Evolutionary conservation across 202 grass and related monocot species (phyloP).

Genomic region (Sporobolus alterniflorus): DNA sequence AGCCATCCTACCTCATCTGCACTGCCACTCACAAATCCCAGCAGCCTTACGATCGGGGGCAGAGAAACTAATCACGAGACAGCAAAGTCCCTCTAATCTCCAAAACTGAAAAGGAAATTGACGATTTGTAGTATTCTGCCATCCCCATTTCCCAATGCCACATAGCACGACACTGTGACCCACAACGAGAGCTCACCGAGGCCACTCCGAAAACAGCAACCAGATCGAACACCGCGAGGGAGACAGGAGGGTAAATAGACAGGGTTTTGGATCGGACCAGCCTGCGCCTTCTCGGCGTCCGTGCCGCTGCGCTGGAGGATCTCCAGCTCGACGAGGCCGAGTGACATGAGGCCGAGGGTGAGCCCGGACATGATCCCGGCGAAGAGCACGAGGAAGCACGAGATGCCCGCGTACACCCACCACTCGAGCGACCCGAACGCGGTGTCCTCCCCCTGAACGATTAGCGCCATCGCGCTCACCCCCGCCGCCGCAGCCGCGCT

Average conservation of each 20-base stretch:
- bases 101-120: conserved; percentile 13
- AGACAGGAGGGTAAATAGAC: not conserved
- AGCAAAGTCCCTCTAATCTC: not conserved
- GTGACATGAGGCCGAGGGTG: conserved; percentile 97
- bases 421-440: conserved; percentile 74
- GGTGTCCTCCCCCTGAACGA: conserved; percentile 73
- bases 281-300: conserved; percentile 87
- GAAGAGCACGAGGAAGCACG: conserved; percentile 91
- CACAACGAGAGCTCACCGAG: conserved; percentile 1
- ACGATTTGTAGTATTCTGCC: not conserved
- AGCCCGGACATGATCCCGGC: conserved; percentile 99
- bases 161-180: not conserved
- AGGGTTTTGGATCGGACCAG: conserved; percentile 61
- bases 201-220: not conserved
- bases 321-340: conserved; percentile 96
- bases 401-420: conserved; percentile 80
- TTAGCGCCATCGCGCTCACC: conserved; percentile 35
- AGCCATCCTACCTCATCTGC: conserved; percentile 9
- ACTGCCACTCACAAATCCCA: not conserved
- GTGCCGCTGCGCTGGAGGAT: conserved; percentile 97
- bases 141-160: conserved; percentile 24
- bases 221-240: conserved; percentile 19
- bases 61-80: not conserved
- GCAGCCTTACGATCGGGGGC: not conserved
- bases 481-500: conserved; percentile 40